phyloP scores from a whole-genome alignment of 768 basidiomycete genomes.

The Rhizopogon rudus region DNA sequence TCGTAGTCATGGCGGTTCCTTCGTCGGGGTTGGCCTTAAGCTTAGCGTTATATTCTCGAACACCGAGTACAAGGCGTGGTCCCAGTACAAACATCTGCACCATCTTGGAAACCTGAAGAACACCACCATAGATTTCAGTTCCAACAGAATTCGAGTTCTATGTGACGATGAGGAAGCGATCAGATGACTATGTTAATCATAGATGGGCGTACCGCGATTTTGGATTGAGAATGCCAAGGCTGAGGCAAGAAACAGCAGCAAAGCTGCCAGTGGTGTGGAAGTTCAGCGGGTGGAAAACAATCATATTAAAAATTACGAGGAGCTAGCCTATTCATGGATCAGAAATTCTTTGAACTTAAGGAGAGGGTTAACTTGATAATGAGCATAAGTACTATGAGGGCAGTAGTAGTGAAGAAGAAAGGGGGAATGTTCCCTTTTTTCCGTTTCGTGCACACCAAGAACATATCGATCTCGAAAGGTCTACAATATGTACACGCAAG shows the following conservation, averaged over 20 bases:
- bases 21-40: neutral
- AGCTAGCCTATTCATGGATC: too few relatives aligned
- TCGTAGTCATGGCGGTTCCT: neutral
- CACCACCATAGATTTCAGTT: neutral
- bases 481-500: too few relatives aligned
- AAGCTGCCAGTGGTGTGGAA: neutral
- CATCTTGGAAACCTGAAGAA: neutral
- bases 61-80: neutral
- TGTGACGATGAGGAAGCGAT: neutral
- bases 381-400: too few relatives aligned
- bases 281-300: neutral
- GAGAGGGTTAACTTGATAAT: too few relatives aligned
- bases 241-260: neutral
- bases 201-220: neutral
- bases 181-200: neutral
- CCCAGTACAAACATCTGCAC: neutral
- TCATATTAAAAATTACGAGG: neutral
- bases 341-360: too few relatives aligned
- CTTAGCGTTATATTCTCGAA: neutral
- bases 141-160: neutral
- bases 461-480: too few relatives aligned
- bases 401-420: too few relatives aligned
- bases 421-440: too few relatives aligned
- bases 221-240: neutral
- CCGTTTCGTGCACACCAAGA: too few relatives aligned